Evolutionary conservation across 1,284 basidiomycete genomes (phyloP).

Genomic region (Pseudozyma flocculosa): DNA sequence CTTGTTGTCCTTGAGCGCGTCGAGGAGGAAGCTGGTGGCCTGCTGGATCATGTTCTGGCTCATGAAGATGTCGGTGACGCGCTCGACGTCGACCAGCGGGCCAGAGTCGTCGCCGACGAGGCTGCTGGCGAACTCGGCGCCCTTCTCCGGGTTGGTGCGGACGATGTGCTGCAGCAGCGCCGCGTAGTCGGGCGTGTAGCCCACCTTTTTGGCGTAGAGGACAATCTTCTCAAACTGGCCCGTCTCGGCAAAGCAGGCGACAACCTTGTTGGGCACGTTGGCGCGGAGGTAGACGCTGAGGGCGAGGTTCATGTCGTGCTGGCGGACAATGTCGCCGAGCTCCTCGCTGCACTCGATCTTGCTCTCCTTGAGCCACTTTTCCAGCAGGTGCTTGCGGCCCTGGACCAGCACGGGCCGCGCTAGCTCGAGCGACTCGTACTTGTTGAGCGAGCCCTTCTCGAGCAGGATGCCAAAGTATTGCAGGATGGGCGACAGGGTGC

Average conservation of each 20-base stretch:
- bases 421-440: constrained; percentile 91
- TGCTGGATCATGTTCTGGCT: constrained; percentile 99
- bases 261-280: constrained; percentile 96
- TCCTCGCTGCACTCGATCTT: constrained; percentile 99
- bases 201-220: constrained; percentile 96
- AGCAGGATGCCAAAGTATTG: constrained; percentile 98
- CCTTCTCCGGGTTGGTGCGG: constrained; percentile 94
- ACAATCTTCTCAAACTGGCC: constrained; percentile 99
- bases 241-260: constrained; percentile 96
- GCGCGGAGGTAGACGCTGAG: constrained; percentile 97
- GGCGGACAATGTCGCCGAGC: constrained; percentile 92
- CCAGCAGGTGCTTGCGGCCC: constrained; percentile 92
- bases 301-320: constrained; percentile 97
- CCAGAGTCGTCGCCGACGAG: constrained; percentile 91
- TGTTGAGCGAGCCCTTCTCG: constrained; percentile 97
- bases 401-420: constrained; percentile 94
- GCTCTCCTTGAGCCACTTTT: constrained; percentile 99
- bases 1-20: constrained; percentile 99
- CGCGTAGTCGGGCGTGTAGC: constrained; percentile 90
- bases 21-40: constrained; percentile 94
- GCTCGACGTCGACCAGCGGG: constrained; percentile 87
- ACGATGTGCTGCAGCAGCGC: constrained; percentile 95
- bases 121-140: constrained; percentile 94
- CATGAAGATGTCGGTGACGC: constrained; percentile 86
- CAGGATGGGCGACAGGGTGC: constrained; percentile 90